phyloP scores from a whole-genome alignment of 805 yeast genomes.

The Cyberlindnera samutprakarnensis region DNA sequence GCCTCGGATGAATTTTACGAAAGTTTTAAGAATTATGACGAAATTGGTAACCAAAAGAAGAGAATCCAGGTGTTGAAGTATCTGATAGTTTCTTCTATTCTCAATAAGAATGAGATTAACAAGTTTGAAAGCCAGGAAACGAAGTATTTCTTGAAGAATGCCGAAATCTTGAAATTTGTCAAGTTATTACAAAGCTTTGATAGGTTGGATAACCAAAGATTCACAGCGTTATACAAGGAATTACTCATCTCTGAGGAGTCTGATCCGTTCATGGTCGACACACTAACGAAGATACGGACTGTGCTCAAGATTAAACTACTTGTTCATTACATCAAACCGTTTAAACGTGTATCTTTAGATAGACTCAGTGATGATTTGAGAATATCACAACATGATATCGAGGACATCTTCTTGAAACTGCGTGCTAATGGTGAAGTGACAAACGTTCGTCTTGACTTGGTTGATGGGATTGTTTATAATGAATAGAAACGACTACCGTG shows the following conservation, averaged over 20 bases:
- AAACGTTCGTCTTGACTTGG: constrained; percentile 18
- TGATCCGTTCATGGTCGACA: constrained; percentile 15
- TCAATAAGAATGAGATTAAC: constrained; percentile 38
- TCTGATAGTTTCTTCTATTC: constrained; percentile 50
- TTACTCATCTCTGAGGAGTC: constrained; percentile 6
- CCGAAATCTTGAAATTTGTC: constrained; percentile 15
- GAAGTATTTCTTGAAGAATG: constrained; percentile 20
- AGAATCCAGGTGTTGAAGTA: constrained; percentile 53
- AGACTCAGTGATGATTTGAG: constrained; percentile 13
- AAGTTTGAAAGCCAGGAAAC: constrained; percentile 25
- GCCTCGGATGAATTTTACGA: constrained; percentile 51
- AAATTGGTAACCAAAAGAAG: constrained; percentile 53
- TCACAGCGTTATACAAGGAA: constrained; percentile 6
- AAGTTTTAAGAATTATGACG: constrained; percentile 53
- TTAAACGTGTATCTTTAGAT: constrained; percentile 15
- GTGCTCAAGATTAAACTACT: constrained; percentile 15
- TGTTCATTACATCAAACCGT: constrained; percentile 23
- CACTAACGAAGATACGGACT: constrained; percentile 14
- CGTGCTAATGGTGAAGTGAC: constrained; percentile 16
- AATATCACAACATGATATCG: constrained; percentile 15
- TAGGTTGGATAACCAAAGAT: constrained; percentile 13
- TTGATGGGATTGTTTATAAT: constrained; percentile 20
- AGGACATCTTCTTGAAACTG: constrained; percentile 18
- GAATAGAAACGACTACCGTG: constrained; percentile 2
- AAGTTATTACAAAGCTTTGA: constrained; percentile 17